Base-by-base conservation (phyloP, 2,329 filamentous ascomycete genomes). In the Chalaropsis ovoidea region DNA sequence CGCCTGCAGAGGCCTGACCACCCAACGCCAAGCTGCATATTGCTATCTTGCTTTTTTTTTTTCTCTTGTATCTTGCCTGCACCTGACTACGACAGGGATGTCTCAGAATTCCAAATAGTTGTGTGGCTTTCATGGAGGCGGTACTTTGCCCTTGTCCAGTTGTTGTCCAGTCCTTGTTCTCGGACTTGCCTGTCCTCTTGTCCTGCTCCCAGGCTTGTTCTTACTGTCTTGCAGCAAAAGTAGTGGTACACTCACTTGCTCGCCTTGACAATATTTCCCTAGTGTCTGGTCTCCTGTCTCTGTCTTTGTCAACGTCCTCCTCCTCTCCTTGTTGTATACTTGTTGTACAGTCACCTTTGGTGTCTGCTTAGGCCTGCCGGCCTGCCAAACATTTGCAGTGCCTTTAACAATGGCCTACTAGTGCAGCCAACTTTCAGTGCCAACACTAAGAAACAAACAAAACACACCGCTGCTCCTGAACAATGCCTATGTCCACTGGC, bases 41-140 rank as follows among this genome's bases (percentile, higher is more conserved):
- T 3, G 52, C 22, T 31, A 35, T 31, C 52, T 35, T 56, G 1
- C 17, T 24, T 56, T 56, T 3, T 17, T 52, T 22, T 52, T 22
- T 52, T 11, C 52, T 31, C n/a, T 22, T 56, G 11, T 22, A 56
- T 35, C 24, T 56, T 15, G 52, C 27, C 13, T 56, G 52, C 31
- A n/a, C 13, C 52, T 31, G n/a, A 19, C 17, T 15, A 56, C 13
- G 11, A 35, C 52, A 56, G 52, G 52, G 52, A 17, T 35, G 27
- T 56, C 24, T 56, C 52, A 35, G 52, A 56, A 56, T 56, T 56
- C 24, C 52, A 56, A 56, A 56, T 56, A 56, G 11, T n/a, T 56
- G 11, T 56, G 52, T 35, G 47, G 47, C 47, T 52, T 49, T 49
- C 45, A 6, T 49, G n/a, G 27, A 56, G 52, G 52, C 24, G 22